Evolutionary conservation across 352 stramenopile genomes (phyloP), one percentile per base, ranked within the genome.

Genomic region (Globisporangium alternatum): DNA sequence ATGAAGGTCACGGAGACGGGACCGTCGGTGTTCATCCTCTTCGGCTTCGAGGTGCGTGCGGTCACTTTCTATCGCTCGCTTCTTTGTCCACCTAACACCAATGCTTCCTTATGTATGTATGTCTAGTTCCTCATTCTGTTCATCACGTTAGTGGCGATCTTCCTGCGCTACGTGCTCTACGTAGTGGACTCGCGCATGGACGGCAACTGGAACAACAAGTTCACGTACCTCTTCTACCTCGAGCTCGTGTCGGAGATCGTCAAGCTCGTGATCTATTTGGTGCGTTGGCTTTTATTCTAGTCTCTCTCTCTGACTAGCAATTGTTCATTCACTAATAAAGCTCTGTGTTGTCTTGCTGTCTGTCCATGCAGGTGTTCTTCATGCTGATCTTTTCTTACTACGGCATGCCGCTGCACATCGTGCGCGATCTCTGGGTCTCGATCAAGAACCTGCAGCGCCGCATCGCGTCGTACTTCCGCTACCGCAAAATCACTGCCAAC

Each of bases 311-410:
- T 41, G 51, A 19, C 2, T 7, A 6, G 6, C 28, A 28, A 13
- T 28, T 28, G 51, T 9, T 39, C 51, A 43, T 41, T 12, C 1
- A 33, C 17, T 31, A 54, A 43, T 28, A 43, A 25, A 35, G 2
- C 1, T 28, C 28, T 48, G 33, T 33, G 0, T 19, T 22, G 7
- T 25, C n/a, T 13, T 8, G 5, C 25, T 25, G 3, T 65, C n/a
- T 51, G 9, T 62, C 28, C 17, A 5, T 58, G 2, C 55, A 94
- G 85, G 75, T 97, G 19, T 99, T 99, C 70, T 99, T 99, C 81
- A 86, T 95, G 69, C 94, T 99, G 48, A 97, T 99, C 39, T 98
- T 99, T 68, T 97, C 91, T 33, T 98, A 98, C 69, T 99, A 99
- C 70, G 97, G 96, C 41, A 93, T 99, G 77, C 97, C 97, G 17